Percentiles rank a stretch among this genome's conserved stretches.
Conservation (phyloP, 192 early-diverging fungal genomes). For the Coemansia sp. region DNA sequence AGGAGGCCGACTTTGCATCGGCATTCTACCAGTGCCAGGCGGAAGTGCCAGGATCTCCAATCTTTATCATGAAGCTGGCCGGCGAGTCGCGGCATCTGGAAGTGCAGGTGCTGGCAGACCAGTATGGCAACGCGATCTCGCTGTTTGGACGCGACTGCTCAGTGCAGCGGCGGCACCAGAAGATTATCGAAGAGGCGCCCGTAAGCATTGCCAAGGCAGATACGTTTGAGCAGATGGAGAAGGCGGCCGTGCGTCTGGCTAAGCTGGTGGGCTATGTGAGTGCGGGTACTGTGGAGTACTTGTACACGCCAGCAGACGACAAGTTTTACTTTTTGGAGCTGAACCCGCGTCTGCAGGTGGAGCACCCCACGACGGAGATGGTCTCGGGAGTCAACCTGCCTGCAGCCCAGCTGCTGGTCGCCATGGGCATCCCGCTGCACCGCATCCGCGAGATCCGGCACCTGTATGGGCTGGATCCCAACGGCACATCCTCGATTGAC, state of each 20-base stretch:
- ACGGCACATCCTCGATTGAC: constrained; percentile 84
- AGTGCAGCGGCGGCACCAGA: constrained; percentile 97
- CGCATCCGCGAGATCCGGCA: constrained; percentile 94
- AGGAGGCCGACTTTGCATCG: constrained; percentile 66
- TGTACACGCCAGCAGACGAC: constrained; percentile 83
- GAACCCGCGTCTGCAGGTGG: constrained; percentile 97
- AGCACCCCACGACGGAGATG: constrained; percentile 99
- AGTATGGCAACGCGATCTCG: constrained; percentile 97
- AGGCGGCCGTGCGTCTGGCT: constrained; percentile 92
- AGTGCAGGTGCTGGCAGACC: constrained; percentile 94
- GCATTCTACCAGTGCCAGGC: constrained; percentile 85
- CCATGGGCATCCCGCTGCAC: constrained; percentile 98
- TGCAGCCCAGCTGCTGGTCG: constrained; percentile 94
- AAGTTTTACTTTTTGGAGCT: constrained; percentile 95
- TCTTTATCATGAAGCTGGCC: constrained; percentile 99
- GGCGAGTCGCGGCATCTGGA: constrained; percentile 93
- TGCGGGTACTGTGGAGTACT: constrained; percentile 96
- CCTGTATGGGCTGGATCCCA: constrained; percentile 88
- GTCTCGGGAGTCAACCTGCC: constrained; percentile 97
- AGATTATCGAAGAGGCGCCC: constrained; percentile 98
- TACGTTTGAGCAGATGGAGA: constrained; percentile 88
- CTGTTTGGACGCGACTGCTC: constrained; percentile 98
- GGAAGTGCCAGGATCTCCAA: constrained; percentile 95
- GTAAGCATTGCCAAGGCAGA: constrained; percentile 80
- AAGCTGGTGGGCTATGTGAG: constrained; percentile 92